phyloP scores from a whole-genome alignment of 2,329 filamentous ascomycete species.

The Corynespora cassiicola region DNA sequence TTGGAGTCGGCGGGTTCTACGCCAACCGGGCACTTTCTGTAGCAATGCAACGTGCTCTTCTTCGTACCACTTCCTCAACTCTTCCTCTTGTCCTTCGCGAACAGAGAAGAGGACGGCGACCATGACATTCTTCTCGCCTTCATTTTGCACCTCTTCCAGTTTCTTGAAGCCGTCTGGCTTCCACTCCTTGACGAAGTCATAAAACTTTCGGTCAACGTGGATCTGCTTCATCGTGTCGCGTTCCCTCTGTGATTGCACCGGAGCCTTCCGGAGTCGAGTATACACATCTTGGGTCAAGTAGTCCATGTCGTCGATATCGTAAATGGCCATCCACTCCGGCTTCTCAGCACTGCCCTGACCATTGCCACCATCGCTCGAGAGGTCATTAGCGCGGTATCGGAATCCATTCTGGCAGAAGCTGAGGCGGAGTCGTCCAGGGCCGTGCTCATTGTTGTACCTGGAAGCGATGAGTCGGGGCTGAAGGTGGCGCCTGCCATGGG shows the following conservation, averaged over 20 bases:
- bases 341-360: constrained; percentile 43
- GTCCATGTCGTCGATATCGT: constrained; percentile 79
- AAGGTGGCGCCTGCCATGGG: constrained; percentile 23
- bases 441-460: constrained; percentile 88
- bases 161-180: constrained; percentile 64
- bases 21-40: constrained; percentile 78
- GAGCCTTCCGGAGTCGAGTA: constrained; percentile 65
- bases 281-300: constrained; percentile 75
- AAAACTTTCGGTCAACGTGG: constrained; percentile 74
- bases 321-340: constrained; percentile 79
- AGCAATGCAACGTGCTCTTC: constrained; percentile 78
- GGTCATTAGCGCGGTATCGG: constrained; percentile 75
- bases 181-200: constrained; percentile 67
- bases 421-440: constrained; percentile 76
- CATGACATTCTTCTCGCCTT: constrained; percentile 62
- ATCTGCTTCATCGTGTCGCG: constrained; percentile 69
- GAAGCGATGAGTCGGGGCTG: constrained; percentile 12
- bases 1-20: constrained; percentile 73
- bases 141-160: constrained; percentile 65
- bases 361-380: constrained; percentile 34
- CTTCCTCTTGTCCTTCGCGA: constrained; percentile 57
- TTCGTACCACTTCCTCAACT: constrained; percentile 72
- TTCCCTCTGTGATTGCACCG: constrained; percentile 64
- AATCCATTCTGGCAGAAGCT: constrained; percentile 79
- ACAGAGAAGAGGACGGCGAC: constrained; percentile 67